phyloP scores from a whole-genome alignment of 345 rosid species.

The Erodium maritimum region DNA sequence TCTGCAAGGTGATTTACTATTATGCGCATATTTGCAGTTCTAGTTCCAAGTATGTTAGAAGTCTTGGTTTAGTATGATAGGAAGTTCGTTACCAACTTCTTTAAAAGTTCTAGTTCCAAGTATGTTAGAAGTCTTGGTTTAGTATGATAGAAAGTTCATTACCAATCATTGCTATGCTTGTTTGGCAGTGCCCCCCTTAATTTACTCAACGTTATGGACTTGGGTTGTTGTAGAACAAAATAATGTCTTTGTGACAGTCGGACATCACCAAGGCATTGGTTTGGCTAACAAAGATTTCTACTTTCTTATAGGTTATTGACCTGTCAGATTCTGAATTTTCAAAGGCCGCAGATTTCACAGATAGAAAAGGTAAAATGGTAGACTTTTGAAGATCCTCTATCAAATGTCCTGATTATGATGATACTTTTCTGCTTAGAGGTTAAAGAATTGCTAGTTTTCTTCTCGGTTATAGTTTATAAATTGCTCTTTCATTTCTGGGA shows the following conservation, averaged over 20 bases:
- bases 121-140: not conserved
- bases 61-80: not conserved
- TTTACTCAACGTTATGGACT: not conserved
- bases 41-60: too few relatives aligned
- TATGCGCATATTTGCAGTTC: not conserved
- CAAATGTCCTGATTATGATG: not conserved
- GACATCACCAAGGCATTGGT: not conserved
- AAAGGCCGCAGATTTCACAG: conserved; percentile 32
- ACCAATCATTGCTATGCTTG: not conserved
- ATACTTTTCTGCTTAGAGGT: not conserved
- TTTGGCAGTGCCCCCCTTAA: conserved; percentile 1
- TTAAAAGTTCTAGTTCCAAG: too few relatives aligned
- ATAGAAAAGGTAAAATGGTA: conserved; percentile 45
- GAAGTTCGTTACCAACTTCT: too few relatives aligned
- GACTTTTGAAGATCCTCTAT: not conserved
- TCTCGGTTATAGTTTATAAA: not conserved
- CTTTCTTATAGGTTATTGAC: conserved; percentile 30
- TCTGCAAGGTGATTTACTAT: conserved; percentile 28
- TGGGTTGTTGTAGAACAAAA: not conserved
- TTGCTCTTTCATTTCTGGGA: not conserved
- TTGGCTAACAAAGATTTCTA: conserved; percentile 8
- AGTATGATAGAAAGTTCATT: too few relatives aligned
- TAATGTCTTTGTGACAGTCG: not conserved
- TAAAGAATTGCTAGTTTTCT: not conserved
- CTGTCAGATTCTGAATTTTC: conserved; percentile 37